These are phyloP conservation scores for Yarrowia osloensis DNA, from an alignment of 805 yeast species.

Conservation along the genomic window DNA sequence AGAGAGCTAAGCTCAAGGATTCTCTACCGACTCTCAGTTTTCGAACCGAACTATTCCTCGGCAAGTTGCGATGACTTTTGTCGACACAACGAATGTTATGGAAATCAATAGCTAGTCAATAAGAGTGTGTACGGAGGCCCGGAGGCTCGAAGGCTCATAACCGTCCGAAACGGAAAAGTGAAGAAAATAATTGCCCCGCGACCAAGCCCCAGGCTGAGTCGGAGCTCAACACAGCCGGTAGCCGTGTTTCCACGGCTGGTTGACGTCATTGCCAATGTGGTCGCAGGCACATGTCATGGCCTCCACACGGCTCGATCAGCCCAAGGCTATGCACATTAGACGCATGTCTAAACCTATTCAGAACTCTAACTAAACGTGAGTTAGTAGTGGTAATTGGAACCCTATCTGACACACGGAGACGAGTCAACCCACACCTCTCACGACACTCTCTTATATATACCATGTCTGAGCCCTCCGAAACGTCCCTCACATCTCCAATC, in stretches of 20 bases:
- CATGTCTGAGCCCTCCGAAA: not conserved
- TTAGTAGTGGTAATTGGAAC: not conserved
- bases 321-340: constrained; percentile 7
- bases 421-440: not conserved
- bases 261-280: not conserved
- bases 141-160: too few species aligned
- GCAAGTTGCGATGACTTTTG: not conserved
- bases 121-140: too few species aligned
- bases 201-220: too few species aligned
- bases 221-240: too few species aligned
- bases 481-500: not conserved
- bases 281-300: not conserved
- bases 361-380: not conserved
- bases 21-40: not conserved
- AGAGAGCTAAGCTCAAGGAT: too few species aligned
- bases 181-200: too few species aligned
- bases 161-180: too few species aligned
- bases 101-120: too few species aligned
- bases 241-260: too few species aligned
- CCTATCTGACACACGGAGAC: not conserved
- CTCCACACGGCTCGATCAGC: constrained; percentile 20
- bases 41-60: not conserved
- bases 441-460: not conserved
- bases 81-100: too few species aligned
- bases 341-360: not conserved